These are phyloP conservation scores for Brassica hybrid DNA, from an alignment of 441 rosid genomes.

Conservation along the genomic window DNA sequence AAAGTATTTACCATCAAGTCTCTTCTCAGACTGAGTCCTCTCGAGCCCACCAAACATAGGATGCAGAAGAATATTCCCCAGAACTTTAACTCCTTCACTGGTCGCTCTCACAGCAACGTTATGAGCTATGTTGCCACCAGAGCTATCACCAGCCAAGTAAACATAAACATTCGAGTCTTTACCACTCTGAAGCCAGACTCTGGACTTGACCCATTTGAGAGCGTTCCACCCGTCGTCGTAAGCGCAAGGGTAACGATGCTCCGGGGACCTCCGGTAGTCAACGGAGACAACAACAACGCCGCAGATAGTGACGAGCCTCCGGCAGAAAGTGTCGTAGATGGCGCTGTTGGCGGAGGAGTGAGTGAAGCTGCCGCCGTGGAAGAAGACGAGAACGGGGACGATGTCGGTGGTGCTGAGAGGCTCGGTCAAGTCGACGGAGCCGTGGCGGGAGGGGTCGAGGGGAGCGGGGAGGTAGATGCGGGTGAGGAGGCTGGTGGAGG, in stretches of 20 bases:
- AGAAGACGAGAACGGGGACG: conserved; percentile 86
- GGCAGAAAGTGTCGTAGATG: conserved; percentile 92
- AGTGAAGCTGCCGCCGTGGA: conserved; percentile 97
- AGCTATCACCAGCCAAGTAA: conserved; percentile 92
- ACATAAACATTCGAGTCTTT: conserved; percentile 70
- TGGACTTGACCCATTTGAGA: conserved; percentile 87
- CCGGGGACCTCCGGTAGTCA: conserved; percentile 90
- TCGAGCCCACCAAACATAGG: conserved; percentile 91
- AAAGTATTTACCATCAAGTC: conserved; percentile 82
- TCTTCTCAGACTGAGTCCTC: conserved; percentile 78
- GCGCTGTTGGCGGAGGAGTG: conserved; percentile 95
- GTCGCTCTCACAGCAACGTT: conserved; percentile 85
- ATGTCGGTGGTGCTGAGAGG: conserved; percentile 73
- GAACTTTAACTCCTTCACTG: conserved; percentile 57
- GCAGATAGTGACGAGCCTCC: conserved; percentile 77
- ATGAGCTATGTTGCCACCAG: conserved; percentile 95
- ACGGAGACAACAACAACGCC: conserved; percentile 89
- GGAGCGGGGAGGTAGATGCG: conserved; percentile 63
- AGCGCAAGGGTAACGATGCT: conserved; percentile 84
- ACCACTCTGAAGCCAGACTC: conserved; percentile 89
- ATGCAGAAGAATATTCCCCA: conserved; percentile 91
- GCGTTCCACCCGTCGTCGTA: conserved; percentile 98
- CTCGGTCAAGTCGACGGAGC: conserved; percentile 54
- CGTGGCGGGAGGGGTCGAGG: conserved; percentile 51
- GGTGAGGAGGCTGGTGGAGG: conserved; percentile 75